These are phyloP conservation scores for Ascochyta fabae DNA, from an alignment of 2,329 filamentous ascomycete species.

Conservation along the genomic window DNA sequence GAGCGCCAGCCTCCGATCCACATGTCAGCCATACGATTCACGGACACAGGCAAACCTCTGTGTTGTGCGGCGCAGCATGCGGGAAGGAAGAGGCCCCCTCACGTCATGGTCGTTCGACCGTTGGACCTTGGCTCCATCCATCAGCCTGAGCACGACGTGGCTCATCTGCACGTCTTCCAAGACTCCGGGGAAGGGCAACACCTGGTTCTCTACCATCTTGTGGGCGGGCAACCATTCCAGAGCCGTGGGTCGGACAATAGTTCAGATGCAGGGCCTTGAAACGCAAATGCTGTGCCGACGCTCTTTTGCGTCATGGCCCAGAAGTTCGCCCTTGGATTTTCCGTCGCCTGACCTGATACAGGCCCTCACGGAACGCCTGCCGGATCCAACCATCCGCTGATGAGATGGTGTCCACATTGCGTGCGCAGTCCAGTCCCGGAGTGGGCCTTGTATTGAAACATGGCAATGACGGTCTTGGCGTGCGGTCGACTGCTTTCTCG, in stretches of 20 bases:
- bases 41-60: slow-evolving; percentile 1
- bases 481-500: slow-evolving; percentile 1
- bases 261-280: slow-evolving; percentile 12
- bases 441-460: slow-evolving; percentile 7
- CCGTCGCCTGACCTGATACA: slow-evolving; percentile 9
- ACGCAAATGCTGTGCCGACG: neutral
- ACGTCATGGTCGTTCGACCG: slow-evolving; percentile 7
- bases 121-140: slow-evolving; percentile 3
- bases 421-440: slow-evolving; percentile 2
- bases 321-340: slow-evolving; percentile 3
- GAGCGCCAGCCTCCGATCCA: slow-evolving; percentile 23
- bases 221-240: slow-evolving; percentile 5
- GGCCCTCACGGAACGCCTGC: neutral
- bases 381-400: slow-evolving; percentile 2
- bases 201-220: neutral
- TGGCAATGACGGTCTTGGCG: slow-evolving; percentile 14
- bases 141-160: neutral
- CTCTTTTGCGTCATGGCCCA: slow-evolving; percentile 9
- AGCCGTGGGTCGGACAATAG: slow-evolving; percentile 18
- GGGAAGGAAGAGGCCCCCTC: slow-evolving; percentile 10
- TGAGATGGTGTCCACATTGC: slow-evolving; percentile 4
- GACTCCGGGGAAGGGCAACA: neutral
- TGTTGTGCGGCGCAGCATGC: slow-evolving; percentile 34
- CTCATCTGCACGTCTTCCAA: slow-evolving; percentile 4
- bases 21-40: slow-evolving; percentile 20